Percentiles rank a stretch among this genome's conserved stretches.
phyloP scores from a whole-genome alignment of 208 protist species.

The Crithidia acanthocephali region DNA sequence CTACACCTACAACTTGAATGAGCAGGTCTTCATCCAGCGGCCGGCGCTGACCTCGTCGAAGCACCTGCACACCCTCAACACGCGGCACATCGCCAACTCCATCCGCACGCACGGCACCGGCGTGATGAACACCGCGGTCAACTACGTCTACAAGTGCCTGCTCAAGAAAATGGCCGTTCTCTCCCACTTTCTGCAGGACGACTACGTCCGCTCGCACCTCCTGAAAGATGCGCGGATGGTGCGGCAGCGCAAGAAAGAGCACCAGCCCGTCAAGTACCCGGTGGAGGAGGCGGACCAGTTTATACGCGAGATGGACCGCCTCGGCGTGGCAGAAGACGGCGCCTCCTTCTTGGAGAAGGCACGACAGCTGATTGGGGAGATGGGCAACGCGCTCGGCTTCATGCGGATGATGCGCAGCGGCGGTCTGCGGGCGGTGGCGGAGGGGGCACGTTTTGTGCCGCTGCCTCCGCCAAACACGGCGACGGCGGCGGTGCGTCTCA shows the following conservation, averaged over 20 bases:
- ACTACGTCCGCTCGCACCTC: slow-evolving; percentile 95
- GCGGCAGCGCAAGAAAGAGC: slow-evolving; percentile 61
- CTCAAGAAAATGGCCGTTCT: slow-evolving; percentile 94
- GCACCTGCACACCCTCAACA: slow-evolving; percentile 96
- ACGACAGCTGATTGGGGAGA: slow-evolving; percentile 96
- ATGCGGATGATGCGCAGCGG: slow-evolving; percentile 95
- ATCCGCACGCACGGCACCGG: slow-evolving; percentile 98
- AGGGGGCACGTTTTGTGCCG: slow-evolving; percentile 93
- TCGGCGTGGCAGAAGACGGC: slow-evolving; percentile 84
- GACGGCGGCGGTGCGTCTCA: neutral
- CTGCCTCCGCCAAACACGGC: slow-evolving; percentile 35
- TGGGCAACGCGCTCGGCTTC: slow-evolving; percentile 98
- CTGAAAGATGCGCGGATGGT: slow-evolving; percentile 77
- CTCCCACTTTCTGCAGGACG: slow-evolving; percentile 97
- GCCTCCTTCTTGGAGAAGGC: slow-evolving; percentile 94
- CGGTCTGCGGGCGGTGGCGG: slow-evolving; percentile 85
- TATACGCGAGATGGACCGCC: slow-evolving; percentile 92
- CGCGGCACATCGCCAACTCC: slow-evolving; percentile 96
- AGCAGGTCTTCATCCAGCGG: slow-evolving; percentile 96
- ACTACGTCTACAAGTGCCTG: slow-evolving; percentile 97
- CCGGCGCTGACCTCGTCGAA: slow-evolving; percentile 81
- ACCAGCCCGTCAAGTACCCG: slow-evolving; percentile 82
- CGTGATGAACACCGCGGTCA: slow-evolving; percentile 98
- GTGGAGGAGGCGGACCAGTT: slow-evolving; percentile 91
- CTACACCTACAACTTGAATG: slow-evolving; percentile 98